Conservation (phyloP, 1,139 yeast species). For the Starmera stellimalicola region DNA sequence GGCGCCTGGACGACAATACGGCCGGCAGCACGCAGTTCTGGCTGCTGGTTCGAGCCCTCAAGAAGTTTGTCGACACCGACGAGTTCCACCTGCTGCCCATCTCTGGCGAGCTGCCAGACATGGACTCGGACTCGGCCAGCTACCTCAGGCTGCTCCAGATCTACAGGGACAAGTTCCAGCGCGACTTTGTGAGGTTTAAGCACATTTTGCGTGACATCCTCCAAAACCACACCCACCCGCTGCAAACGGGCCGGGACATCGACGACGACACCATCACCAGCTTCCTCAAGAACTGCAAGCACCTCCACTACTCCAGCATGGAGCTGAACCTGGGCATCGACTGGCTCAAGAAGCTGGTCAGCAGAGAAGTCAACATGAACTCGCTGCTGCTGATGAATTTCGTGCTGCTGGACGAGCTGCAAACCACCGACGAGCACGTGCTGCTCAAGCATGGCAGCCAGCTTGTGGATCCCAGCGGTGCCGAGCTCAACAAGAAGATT, state of each 20-base stretch:
- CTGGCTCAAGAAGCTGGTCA: too few relatives aligned
- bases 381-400: too few relatives aligned
- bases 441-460: too few relatives aligned
- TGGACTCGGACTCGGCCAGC: conserved; percentile 68
- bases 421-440: too few relatives aligned
- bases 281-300: conserved; percentile 53
- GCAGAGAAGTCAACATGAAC: too few relatives aligned
- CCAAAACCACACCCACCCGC: too few relatives aligned
- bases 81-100: conserved; percentile 42
- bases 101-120: conserved; percentile 75
- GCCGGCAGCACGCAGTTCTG: conserved; percentile 36
- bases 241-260: conserved; percentile 19
- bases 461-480: too few relatives aligned
- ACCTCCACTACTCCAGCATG: conserved; percentile 25
- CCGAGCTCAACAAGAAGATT: conserved; percentile 3
- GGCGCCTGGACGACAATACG: conserved; percentile 10
- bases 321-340: too few relatives aligned
- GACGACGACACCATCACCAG: conserved; percentile 31
- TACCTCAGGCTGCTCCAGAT: conserved; percentile 51
- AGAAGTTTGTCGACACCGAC: conserved; percentile 36
- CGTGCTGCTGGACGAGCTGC: too few relatives aligned
- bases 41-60: conserved; percentile 50
- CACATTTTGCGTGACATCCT: conserved; percentile 25
- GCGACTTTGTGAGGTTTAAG: conserved; percentile 36
- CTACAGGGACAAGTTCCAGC: conserved; percentile 46